These are phyloP conservation scores for Xylaria flabelliformis DNA, from an alignment of 495 filamentous ascomycete species.

Conservation along the genomic window DNA sequence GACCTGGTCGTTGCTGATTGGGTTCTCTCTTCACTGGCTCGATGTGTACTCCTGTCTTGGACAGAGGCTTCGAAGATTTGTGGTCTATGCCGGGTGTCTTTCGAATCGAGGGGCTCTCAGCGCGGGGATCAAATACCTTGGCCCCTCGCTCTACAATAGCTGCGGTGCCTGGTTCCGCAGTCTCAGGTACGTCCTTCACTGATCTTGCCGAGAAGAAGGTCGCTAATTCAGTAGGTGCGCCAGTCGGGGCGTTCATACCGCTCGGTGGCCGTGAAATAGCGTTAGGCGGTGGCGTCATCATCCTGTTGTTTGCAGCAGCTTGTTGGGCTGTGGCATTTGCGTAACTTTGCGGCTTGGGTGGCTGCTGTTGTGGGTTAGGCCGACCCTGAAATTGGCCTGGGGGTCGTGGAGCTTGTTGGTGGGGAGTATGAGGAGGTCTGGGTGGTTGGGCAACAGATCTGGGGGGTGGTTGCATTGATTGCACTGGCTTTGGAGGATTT, in stretches of 20 bases:
- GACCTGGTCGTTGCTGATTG: slow-evolving; percentile 32
- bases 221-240: slow-evolving; percentile 41
- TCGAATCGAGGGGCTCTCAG: slow-evolving; percentile 84
- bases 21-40: slow-evolving; percentile 40
- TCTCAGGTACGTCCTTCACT: slow-evolving; percentile 53
- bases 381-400: slow-evolving; percentile 37
- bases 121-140: slow-evolving; percentile 77
- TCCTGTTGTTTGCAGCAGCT: slow-evolving; percentile 35
- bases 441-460: slow-evolving; percentile 37
- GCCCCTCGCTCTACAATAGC: slow-evolving; percentile 51
- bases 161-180: slow-evolving; percentile 35
- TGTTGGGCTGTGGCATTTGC: slow-evolving; percentile 43
- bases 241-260: slow-evolving; percentile 33
- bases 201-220: slow-evolving; percentile 83
- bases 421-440: slow-evolving; percentile 47
- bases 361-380: slow-evolving; percentile 37
- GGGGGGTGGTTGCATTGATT: slow-evolving; percentile 50
- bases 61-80: slow-evolving; percentile 70
- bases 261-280: slow-evolving; percentile 15
- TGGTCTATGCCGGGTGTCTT: slow-evolving; percentile 92
- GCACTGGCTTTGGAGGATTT: slow-evolving; percentile 39
- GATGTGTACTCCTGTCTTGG: slow-evolving; percentile 52
- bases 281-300: slow-evolving; percentile 34
- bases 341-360: slow-evolving; percentile 40
- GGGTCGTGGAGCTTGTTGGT: slow-evolving; percentile 42